Evolutionary conservation across 306 rosid species (phyloP).

Genomic region (Sicyos edulis): DNA sequence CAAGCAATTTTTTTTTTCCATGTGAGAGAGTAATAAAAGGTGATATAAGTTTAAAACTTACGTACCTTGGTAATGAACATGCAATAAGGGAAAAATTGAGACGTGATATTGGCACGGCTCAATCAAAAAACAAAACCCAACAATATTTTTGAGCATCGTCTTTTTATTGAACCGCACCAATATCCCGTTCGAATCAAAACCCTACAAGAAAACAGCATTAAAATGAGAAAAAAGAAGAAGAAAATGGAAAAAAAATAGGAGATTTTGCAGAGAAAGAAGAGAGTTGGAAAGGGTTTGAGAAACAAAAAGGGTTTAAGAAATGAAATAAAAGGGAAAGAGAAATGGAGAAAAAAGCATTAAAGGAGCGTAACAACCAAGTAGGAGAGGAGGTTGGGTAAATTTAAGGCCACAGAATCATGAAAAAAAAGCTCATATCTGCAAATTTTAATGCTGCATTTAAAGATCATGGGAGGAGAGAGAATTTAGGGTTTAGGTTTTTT

Average conservation of each 20-base stretch:
- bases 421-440: constrained; percentile 21
- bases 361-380: constrained; percentile 53
- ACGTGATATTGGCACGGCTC: constrained; percentile 99
- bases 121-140: constrained; percentile 61
- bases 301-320: neutral
- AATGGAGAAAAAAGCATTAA: constrained; percentile 45
- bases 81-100: constrained; percentile 13
- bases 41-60: neutral
- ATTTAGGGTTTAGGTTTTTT: neutral
- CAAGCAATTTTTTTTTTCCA: too few species aligned
- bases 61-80: neutral
- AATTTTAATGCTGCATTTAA: constrained; percentile 65
- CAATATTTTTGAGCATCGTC: constrained; percentile 28
- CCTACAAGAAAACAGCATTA: neutral
- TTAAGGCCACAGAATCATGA: constrained; percentile 34
- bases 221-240: neutral
- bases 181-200: constrained; percentile 49
- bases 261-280: too few species aligned
- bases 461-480: neutral
- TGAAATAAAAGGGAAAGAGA: constrained; percentile 17
- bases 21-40: neutral
- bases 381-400: constrained; percentile 71
- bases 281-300: too few species aligned
- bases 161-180: constrained; percentile 99
- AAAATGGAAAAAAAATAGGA: too few species aligned